phyloP scores from a whole-genome alignment of 495 filamentous ascomycete genomes.

The Lasiosphaeriaceae sp. region DNA sequence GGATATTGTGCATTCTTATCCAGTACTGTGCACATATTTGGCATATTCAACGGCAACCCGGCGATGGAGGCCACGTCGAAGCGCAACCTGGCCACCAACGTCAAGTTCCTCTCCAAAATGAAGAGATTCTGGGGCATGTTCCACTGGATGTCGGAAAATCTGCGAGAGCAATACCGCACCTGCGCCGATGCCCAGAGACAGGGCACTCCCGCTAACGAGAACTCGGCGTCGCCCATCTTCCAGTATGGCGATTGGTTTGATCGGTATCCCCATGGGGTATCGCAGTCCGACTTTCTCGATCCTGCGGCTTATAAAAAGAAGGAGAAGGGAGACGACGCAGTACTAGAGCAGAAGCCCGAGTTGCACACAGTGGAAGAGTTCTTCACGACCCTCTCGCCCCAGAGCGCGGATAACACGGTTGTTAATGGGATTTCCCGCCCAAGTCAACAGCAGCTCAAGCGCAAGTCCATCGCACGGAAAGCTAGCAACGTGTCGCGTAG shows the following conservation, averaged over 20 bases:
- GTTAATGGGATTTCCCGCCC: conserved; percentile 27
- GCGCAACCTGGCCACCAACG: conserved; percentile 81
- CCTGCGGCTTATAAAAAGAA: conserved; percentile 63
- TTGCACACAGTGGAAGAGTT: conserved; percentile 94
- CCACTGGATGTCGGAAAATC: conserved; percentile 89
- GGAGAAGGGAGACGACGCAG: conserved; percentile 73
- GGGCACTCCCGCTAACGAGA: conserved; percentile 47
- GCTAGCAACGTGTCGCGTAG: conserved; percentile 34
- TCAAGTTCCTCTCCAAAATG: conserved; percentile 89
- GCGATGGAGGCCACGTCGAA: conserved; percentile 73
- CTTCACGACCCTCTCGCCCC: conserved; percentile 76
- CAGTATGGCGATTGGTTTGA: conserved; percentile 99
- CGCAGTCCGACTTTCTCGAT: conserved; percentile 77
- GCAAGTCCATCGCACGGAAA: conserved; percentile 42
- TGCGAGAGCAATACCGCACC: conserved; percentile 83
- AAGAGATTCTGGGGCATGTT: conserved; percentile 98
- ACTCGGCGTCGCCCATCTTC: conserved; percentile 64
- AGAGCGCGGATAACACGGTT: conserved; percentile 32
- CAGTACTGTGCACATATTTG: conserved; percentile 88
- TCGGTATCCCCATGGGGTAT: conserved; percentile 89
- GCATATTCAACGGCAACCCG: conserved; percentile 76
- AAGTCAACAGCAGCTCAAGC: conserved; percentile 33
- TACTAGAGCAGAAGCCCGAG: conserved; percentile 79
- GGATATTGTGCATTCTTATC: conserved; percentile 93
- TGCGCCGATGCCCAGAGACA: conserved; percentile 72